phyloP scores from a whole-genome alignment of 1,139 yeast species.

The Petasospora fabianii region DNA sequence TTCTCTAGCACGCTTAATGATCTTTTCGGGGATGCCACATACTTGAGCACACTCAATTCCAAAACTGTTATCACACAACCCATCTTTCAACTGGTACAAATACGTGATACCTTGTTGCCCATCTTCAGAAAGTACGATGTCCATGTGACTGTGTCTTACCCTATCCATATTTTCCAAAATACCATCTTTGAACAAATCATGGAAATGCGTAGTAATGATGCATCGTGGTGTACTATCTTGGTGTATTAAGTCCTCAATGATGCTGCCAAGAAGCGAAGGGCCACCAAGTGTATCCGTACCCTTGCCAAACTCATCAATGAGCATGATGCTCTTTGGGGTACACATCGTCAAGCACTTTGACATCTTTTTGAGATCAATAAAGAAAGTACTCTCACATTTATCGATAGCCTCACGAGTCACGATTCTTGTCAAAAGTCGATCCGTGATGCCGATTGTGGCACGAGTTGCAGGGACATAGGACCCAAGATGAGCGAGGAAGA shows the following conservation, averaged over 20 bases:
- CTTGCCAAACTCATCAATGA: slow-evolving; percentile 51
- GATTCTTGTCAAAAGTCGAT: slow-evolving; percentile 40
- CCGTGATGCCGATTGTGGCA: slow-evolving; percentile 43
- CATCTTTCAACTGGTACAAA: slow-evolving; percentile 32
- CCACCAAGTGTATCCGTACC: slow-evolving; percentile 48
- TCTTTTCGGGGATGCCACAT: slow-evolving; percentile 32
- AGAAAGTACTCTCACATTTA: slow-evolving; percentile 42
- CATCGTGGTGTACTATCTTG: slow-evolving; percentile 30
- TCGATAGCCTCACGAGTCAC: slow-evolving; percentile 41
- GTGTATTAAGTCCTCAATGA: slow-evolving; percentile 30
- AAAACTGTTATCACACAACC: slow-evolving; percentile 34
- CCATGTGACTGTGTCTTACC: slow-evolving; percentile 29
- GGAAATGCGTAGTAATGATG: slow-evolving; percentile 42
- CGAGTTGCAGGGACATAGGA: slow-evolving; percentile 43
- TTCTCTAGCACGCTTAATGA: slow-evolving; percentile 32
- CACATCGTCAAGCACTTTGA: slow-evolving; percentile 37
- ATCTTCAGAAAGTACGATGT: slow-evolving; percentile 23
- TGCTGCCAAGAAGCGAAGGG: slow-evolving; percentile 40
- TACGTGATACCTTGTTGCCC: slow-evolving; percentile 29
- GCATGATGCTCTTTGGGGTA: slow-evolving; percentile 36
- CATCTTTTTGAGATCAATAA: slow-evolving; percentile 43
- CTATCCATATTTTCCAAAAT: slow-evolving; percentile 20
- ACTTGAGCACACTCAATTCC: slow-evolving; percentile 39
- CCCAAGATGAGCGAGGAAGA: slow-evolving; percentile 45
- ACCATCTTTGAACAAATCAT: slow-evolving; percentile 34